A percentile compares a stretch with the other conserved stretches of the same genome.
Conservation (phyloP, 164 flowering plant genomes). For the Tetracentron sinense region DNA sequence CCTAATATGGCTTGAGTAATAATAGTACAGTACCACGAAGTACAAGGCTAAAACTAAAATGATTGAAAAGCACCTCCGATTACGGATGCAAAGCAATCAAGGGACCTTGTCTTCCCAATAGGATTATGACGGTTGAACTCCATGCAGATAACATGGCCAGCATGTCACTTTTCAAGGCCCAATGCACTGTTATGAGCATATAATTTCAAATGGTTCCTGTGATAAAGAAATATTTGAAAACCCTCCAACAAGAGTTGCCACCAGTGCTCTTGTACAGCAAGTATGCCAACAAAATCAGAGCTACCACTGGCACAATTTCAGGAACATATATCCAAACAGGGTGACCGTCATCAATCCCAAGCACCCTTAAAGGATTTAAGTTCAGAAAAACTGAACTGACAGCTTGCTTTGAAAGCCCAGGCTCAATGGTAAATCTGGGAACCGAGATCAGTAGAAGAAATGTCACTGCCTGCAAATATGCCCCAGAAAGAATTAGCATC, state of each 20-base stretch:
- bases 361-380: constrained; percentile 36
- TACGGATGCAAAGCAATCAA: constrained; percentile 53
- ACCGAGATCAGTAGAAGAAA: constrained; percentile 50
- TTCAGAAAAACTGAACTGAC: constrained; percentile 51
- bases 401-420: constrained; percentile 82
- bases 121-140: constrained; percentile 65
- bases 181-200: constrained; percentile 54
- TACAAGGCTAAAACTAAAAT: not conserved
- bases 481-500: no score
- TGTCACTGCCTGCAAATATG: constrained; percentile 58
- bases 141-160: constrained; percentile 60
- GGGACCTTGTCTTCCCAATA: constrained; percentile 88
- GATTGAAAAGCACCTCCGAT: constrained; percentile 52
- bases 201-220: constrained; percentile 47
- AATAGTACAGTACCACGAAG: not conserved
- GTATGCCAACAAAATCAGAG: constrained; percentile 44
- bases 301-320: constrained; percentile 50
- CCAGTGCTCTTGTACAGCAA: constrained; percentile 35
- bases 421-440: constrained; percentile 55
- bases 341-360: constrained; percentile 33
- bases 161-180: constrained; percentile 62
- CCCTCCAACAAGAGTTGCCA: constrained; percentile 23
- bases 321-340: constrained; percentile 35
- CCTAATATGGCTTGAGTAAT: not conserved
- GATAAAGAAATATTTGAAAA: constrained; percentile 31